These are phyloP conservation scores for Wilhelminamyces savonicus DNA, from an alignment of 805 yeast species.

Conservation along the genomic window DNA sequence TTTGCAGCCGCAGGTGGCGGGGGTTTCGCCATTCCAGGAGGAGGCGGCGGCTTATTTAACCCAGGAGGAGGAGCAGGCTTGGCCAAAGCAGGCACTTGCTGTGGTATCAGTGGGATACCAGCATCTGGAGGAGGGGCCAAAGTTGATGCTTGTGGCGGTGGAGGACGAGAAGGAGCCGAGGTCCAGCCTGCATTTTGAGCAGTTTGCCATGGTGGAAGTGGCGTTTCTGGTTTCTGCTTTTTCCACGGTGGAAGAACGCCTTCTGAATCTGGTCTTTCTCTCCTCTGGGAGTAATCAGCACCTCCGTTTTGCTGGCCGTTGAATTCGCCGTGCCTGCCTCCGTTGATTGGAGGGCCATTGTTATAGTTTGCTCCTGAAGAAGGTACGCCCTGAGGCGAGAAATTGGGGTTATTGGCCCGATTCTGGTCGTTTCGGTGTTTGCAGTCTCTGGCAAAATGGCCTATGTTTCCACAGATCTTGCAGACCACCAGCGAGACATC, in stretches of 20 bases:
- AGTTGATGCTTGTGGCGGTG: too few relatives aligned
- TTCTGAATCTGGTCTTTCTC: conserved; percentile 4
- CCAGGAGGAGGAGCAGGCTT: conserved; percentile 10
- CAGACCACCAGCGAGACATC: conserved; percentile 58
- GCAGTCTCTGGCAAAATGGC: conserved; percentile 90
- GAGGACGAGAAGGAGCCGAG: conserved; percentile 4
- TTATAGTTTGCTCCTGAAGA: not conserved
- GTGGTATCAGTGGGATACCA: too few relatives aligned
- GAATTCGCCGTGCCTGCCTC: conserved; percentile 1
- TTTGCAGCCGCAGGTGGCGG: conserved; percentile 19
- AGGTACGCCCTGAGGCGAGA: not conserved
- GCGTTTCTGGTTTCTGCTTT: conserved; percentile 12
- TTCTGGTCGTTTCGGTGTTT: conserved; percentile 23
- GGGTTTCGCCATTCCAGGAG: conserved; percentile 2
- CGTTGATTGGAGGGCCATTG: not conserved
- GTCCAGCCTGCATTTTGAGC: conserved; percentile 1
- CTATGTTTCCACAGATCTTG: conserved; percentile 70
- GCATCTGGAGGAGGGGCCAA: conserved; percentile 1
- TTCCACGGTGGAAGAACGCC: conserved; percentile 21
- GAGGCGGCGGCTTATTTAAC: conserved; percentile 8
- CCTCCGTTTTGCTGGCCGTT: not conserved
- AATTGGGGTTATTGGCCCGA: too few relatives aligned
- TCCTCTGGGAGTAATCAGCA: too few relatives aligned
- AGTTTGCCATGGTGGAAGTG: conserved; percentile 23
- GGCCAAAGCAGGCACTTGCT: too few relatives aligned